Base-by-base conservation (phyloP, 2,329 filamentous ascomycete genomes). In the Metarhizium sp. region DNA sequence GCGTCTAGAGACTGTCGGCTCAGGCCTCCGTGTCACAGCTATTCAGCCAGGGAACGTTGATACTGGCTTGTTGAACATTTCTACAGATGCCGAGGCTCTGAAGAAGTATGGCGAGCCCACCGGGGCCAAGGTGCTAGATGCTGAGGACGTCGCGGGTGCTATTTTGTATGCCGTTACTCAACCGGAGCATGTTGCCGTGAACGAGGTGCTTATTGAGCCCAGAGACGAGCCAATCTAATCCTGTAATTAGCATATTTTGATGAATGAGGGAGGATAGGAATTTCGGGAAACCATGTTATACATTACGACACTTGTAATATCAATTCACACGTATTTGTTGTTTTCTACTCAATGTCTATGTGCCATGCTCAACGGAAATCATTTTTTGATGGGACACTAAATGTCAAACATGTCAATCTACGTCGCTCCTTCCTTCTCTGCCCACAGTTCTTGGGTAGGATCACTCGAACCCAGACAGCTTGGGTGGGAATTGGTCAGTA, bases 141-240 rank as follows among this genome's bases (percentile, higher is more conserved):
- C 88, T 0, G 80, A 84, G 51, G 87, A 92, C 68, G 84, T 92
- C 14, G 88, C 88, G 0, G 77, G 75, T 11, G 79, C 85, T 11
- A 89, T 92, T 64, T 76, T 91, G 4, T 91, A 85, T 69, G 88
- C 88, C 1, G 73, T 92, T 18, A 80, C 79, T 58, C 87, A 91
- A 74, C 87, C 88, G 0, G 76, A 80, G 54, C 85, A 92, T 71
- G 87, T 92, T 47, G 81, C 86, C 45, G 85, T 92, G 2, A 92
- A 92, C 61, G 88, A 92, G 73, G 78, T 92, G 4, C 67, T 92
- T 67, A 87, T 92, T 66, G 87, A 90, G 74, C 87, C 87, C 14
- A 74, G 87, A 49, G 87, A 90, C 61, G 87, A 90, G 72, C 87
- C 87, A 11, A 88, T 88, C 58, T 89, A 62, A 59, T 40, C 14